Evolutionary conservation across 306 rosid species (phyloP), one percentile per base, ranked within the genome.

Genomic region (Vigna mungo): DNA sequence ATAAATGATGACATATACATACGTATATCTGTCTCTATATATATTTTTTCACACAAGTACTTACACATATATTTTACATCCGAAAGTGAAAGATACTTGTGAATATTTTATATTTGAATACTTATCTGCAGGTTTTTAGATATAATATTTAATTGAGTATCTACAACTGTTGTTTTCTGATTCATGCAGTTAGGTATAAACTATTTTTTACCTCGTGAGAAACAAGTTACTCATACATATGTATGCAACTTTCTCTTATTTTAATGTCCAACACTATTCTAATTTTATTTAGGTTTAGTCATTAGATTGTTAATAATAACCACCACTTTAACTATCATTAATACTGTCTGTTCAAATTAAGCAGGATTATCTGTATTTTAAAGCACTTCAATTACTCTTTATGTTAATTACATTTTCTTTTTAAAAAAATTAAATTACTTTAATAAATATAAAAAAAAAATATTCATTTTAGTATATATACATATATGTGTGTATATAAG

Each of bases 71-170:
- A 58, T 13, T 25, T 58, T 13, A 58, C 64, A 1, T 13, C 6
- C 39, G 39, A 58, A 58, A 1, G 32, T 58, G 64, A 58, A 58
- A 58, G 64, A 20, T 48, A 74, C 59, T 44, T 47, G 4, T n/a
- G 0, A 4, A 16, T 67, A 41, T 77, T 66, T 66, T 65, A 52
- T 77, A 41, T 54, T 34, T 32, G 7, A 52, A 7, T 44, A 30
- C 69, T 63, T 63, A 64, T 63, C 63, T 12, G 16, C 59, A 25
- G 70, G 58, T 53, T 53, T 43, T 67, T 54, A 2, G 8, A 21
- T 51, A 76, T 23, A 39, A n/a, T 65, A 67, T 67, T 18, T 30
- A 44, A 15, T 67, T 39, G 20, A 30, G 67, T 56, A 56, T 13
- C 39, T 44, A 30, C 6, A 41, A 20, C 25, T 68, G 7, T 55